phyloP scores from a whole-genome alignment of 352 stramenopile genomes.

The Phytopythium aichiense region DNA sequence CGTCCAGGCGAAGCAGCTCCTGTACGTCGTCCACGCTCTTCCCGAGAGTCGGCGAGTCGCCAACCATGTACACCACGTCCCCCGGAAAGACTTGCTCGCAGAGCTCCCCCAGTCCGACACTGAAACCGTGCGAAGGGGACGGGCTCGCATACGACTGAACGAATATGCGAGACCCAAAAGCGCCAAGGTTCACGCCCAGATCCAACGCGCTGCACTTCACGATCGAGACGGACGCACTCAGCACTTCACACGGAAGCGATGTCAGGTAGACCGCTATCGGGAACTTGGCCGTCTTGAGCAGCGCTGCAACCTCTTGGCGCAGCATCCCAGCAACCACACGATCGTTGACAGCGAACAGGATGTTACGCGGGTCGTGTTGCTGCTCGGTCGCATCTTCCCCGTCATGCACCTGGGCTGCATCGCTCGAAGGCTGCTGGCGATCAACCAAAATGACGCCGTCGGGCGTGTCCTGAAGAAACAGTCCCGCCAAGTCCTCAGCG shows the following conservation, averaged over 20 bases:
- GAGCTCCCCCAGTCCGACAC: constrained; percentile 46
- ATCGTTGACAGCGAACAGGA: constrained; percentile 58
- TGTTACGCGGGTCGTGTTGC: constrained; percentile 1
- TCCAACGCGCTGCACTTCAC: constrained; percentile 40
- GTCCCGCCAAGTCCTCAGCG: constrained; percentile 20
- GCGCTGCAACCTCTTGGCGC: constrained; percentile 26
- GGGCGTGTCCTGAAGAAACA: constrained; percentile 26
- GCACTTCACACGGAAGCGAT: constrained; percentile 38
- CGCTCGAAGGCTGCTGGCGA: neutral
- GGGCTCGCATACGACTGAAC: constrained; percentile 34
- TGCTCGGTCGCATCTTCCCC: neutral
- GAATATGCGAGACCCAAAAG: constrained; percentile 33
- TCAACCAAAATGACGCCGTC: constrained; percentile 18
- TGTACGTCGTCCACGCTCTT: constrained; percentile 39
- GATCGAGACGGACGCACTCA: constrained; percentile 64
- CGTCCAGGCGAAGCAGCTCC: constrained; percentile 22
- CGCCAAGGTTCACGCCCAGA: constrained; percentile 34
- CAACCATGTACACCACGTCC: constrained; percentile 58
- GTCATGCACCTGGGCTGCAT: neutral
- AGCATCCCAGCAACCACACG: constrained; percentile 41
- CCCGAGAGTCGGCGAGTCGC: constrained; percentile 20
- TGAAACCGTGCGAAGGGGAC: constrained; percentile 13
- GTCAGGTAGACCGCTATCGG: constrained; percentile 43
- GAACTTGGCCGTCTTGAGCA: constrained; percentile 28
- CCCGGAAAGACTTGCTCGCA: constrained; percentile 63